Evolutionary conservation across 2,329 filamentous ascomycete genomes (phyloP), one percentile per base, ranked within the genome.

Genomic region (Hortaea werneckii): DNA sequence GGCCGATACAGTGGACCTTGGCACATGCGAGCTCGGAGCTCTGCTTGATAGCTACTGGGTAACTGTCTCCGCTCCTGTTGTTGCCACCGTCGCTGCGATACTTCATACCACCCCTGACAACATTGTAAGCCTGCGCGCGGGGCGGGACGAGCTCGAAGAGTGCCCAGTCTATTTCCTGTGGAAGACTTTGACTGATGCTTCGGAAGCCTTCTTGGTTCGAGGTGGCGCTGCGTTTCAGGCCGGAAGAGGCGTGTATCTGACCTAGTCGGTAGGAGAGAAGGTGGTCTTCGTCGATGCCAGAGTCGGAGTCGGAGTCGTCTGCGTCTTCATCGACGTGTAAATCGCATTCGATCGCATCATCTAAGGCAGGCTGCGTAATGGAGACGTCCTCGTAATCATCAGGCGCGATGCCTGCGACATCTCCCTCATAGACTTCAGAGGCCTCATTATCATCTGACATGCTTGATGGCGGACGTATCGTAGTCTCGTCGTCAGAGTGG

Each of bases 121-220:
- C 66, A 56, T 95, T 95, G 48, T 79, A 76, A 0, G 76, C 71
- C 3, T 90, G 85, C 10, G 82, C 69, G 1, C 90, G 79, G 8
- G 82, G 76, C 4, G 82, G 73, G 8, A 83, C 72, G 52, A 96
- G 86, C 54, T 85, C 80, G 56, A 96, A 88, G 2, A 96, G 71
- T 0, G 89, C 88, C 90, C 90, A 96, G 64, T 96, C 90, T 39
- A 96, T 88, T 64, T 96, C 90, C 62, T 95, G 90, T 5, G 26
- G 94, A 70, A 4, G 83, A 81, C 50, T 83, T 74, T 48, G 53
- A 28, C 42, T 82, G 76, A 43, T 72, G 75, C 61, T 85, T 40
- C 56, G 54, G 50, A 59, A 63, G 39, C 60, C 55, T 54, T 62
- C 54, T 29, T 57, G 57, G 10, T 53, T 52, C 34, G 57, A 50